phyloP scores from a whole-genome alignment of 441 rosid species.

The Pelargonium myrrhifolium region DNA sequence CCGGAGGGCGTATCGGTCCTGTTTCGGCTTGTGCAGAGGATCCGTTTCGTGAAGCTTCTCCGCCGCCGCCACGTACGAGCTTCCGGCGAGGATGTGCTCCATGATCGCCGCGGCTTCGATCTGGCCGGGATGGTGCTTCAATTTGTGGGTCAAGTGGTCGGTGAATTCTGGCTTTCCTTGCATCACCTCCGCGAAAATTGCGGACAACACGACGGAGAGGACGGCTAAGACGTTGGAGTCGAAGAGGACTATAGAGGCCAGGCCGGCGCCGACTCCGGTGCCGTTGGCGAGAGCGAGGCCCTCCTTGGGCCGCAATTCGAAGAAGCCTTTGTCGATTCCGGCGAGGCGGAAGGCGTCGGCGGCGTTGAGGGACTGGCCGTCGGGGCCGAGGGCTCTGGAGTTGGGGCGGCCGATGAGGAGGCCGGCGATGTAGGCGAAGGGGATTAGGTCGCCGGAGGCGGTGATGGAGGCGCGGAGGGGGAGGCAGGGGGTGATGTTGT shows the following conservation, averaged over 20 bases:
- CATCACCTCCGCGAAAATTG: conserved; percentile 49
- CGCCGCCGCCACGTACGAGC: conserved; percentile 39
- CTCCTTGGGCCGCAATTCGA: conserved; percentile 24
- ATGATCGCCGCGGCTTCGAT: conserved; percentile 57
- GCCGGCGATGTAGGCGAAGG: conserved; percentile 29
- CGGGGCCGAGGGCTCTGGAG: conserved; percentile 28
- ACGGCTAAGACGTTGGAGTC: conserved; percentile 38
- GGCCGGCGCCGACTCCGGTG: conserved; percentile 31
- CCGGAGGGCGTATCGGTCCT: conserved; percentile 46
- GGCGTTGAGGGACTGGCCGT: conserved; percentile 39
- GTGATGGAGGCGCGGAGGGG: conserved; percentile 48
- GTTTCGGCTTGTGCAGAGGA: conserved; percentile 47
- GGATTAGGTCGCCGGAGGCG: conserved; percentile 44
- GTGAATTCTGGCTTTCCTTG: conserved; percentile 47
- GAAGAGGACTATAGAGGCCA: conserved; percentile 35
- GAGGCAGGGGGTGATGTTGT: conserved; percentile 41
- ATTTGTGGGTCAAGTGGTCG: conserved; percentile 46
- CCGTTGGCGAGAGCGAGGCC: conserved; percentile 22
- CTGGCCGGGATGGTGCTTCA: conserved; percentile 52
- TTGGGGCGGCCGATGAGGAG: conserved; percentile 42
- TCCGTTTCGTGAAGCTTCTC: conserved; percentile 34
- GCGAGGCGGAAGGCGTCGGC: conserved; percentile 36
- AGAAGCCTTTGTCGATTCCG: conserved; percentile 26
- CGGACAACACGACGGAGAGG: conserved; percentile 39
- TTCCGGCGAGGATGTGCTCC: conserved; percentile 50